phyloP scores from a whole-genome alignment of 441 rosid species.

The Sinapis alba region DNA sequence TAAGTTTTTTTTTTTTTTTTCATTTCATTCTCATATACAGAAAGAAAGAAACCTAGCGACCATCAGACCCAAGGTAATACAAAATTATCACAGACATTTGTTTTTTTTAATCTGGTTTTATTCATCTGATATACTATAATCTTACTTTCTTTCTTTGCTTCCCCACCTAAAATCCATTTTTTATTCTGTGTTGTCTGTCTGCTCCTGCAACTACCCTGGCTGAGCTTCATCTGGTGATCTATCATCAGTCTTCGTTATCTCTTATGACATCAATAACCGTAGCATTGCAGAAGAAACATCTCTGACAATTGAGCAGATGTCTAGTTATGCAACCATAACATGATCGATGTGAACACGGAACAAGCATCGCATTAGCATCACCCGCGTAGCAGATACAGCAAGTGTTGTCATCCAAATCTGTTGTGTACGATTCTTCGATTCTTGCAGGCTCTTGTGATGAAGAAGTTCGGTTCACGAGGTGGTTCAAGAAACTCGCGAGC shows the following conservation, averaged over 20 bases:
- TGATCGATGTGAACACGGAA: constrained; percentile 88
- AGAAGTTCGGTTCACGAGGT: constrained; percentile 54
- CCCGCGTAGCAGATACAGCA: constrained; percentile 91
- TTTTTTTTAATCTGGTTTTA: constrained; percentile 21
- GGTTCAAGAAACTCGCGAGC: constrained; percentile 68
- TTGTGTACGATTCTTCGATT: constrained; percentile 42
- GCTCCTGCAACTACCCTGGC: constrained; percentile 7
- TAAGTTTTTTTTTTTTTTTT: constrained; percentile 1
- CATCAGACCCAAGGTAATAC: constrained; percentile 31
- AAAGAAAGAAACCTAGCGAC: constrained; percentile 27
- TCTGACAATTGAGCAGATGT: constrained; percentile 86
- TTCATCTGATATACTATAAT: constrained; percentile 30
- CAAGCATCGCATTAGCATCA: constrained; percentile 70
- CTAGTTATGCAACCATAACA: constrained; percentile 96
- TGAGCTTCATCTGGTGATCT: constrained; percentile 15
- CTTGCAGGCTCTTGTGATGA: constrained; percentile 45
- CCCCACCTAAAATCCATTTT: constrained; percentile 16
- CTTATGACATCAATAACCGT: constrained; percentile 67
- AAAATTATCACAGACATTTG: constrained; percentile 34
- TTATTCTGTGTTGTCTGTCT: constrained; percentile 11
- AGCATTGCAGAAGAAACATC: constrained; percentile 98
- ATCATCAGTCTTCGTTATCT: constrained; percentile 31
- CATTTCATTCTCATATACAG: constrained; percentile 32
- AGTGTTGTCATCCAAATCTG: constrained; percentile 54
- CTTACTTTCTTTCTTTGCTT: constrained; percentile 17